Conservation (phyloP, 2,329 filamentous ascomycete genomes). For the Stemphylium beticola region DNA sequence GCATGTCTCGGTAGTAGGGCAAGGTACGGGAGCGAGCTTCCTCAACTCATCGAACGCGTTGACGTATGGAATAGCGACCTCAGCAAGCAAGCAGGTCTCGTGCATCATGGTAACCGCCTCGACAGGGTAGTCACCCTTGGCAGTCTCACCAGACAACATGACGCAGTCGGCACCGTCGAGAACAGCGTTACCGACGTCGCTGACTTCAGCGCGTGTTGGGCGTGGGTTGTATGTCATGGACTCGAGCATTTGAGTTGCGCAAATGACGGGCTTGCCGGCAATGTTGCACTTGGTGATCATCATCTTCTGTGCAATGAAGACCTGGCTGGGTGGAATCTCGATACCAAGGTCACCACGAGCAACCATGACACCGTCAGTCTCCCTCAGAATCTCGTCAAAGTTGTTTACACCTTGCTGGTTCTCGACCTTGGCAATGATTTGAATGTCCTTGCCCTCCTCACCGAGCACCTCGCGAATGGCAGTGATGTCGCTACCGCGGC, state of each 20-base stretch:
- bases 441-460: constrained; percentile 90
- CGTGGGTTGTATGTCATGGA: constrained; percentile 99
- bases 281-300: constrained; percentile 99
- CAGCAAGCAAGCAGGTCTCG: constrained; percentile 93
- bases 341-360: constrained; percentile 98
- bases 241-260: constrained; percentile 99
- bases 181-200: constrained; percentile 96
- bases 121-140: constrained; percentile 92
- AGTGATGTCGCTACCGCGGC: constrained; percentile 88
- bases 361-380: constrained; percentile 99
- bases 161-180: constrained; percentile 98
- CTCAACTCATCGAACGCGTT: constrained; percentile 96
- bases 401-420: constrained; percentile 99
- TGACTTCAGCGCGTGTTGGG: constrained; percentile 96
- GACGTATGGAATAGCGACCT: constrained; percentile 97
- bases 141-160: constrained; percentile 99
- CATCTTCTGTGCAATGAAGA: constrained; percentile 99
- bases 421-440: constrained; percentile 99
- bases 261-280: constrained; percentile 97
- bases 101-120: constrained; percentile 98
- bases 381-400: constrained; percentile 93
- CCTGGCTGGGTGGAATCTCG: constrained; percentile 97
- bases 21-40: constrained; percentile 80
- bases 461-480: constrained; percentile 92
- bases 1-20: constrained; percentile 88